Evolutionary conservation across 2,329 filamentous ascomycete genomes (phyloP).

Genomic region (Tolypocladium tundrense): DNA sequence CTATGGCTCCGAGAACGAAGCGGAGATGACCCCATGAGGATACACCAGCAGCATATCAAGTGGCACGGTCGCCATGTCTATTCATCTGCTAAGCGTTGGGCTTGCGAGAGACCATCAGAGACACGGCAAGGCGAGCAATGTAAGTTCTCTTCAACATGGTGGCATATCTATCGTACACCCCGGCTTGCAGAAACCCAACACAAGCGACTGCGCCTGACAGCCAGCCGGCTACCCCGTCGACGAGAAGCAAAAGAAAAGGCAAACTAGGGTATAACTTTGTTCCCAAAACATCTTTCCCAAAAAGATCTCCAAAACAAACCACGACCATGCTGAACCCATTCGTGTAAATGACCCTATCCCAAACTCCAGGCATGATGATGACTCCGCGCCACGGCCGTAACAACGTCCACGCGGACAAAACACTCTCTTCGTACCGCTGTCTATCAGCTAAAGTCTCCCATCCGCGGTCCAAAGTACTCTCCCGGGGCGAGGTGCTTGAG

Average conservation of each 20-base stretch:
- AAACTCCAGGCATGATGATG: neutral
- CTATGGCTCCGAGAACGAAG: no score
- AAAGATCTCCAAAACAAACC: neutral
- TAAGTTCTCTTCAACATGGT: neutral
- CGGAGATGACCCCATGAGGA: no score
- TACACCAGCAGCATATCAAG: no score
- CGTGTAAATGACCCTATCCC: neutral
- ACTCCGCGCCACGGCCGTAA: neutral
- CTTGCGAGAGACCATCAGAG: no score
- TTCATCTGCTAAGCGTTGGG: no score
- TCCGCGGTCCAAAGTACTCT: constrained; percentile 28
- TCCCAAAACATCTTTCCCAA: neutral
- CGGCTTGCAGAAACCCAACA: neutral
- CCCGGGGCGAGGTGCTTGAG: constrained; percentile 21
- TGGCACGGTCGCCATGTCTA: no score
- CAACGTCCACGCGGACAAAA: neutral
- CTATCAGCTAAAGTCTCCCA: constrained; percentile 25
- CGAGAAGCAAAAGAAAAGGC: neutral
- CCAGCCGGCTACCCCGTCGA: neutral
- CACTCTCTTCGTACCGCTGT: neutral
- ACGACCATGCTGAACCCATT: neutral
- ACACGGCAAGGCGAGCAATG: neutral
- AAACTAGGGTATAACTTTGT: constrained; percentile 1
- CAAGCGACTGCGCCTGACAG: neutral
- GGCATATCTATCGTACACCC: neutral